Percentiles rank a stretch among this genome's conserved stretches.
Conservation (phyloP, 2,329 filamentous ascomycete species). For the Lasiodiplodia sp. region DNA sequence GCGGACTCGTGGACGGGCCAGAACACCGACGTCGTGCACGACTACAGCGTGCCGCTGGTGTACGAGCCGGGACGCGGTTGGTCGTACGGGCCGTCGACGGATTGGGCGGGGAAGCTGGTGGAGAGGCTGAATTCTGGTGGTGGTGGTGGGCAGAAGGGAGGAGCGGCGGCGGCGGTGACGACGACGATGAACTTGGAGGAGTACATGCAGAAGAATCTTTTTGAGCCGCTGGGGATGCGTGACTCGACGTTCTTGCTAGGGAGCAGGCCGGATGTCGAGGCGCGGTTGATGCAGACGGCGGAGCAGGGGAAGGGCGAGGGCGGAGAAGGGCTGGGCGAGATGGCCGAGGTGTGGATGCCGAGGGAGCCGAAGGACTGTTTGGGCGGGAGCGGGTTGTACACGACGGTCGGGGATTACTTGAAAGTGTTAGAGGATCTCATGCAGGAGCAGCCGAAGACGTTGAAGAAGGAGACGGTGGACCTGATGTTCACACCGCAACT, state of each 20-base stretch:
- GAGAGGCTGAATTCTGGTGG: slow-evolving; percentile 49
- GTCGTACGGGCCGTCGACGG: slow-evolving; percentile 57
- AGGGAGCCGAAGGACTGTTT: not conserved
- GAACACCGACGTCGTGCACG: slow-evolving; percentile 34
- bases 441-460: not conserved
- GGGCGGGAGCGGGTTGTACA: slow-evolving; percentile 5
- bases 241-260: slow-evolving; percentile 35
- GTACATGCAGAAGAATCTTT: slow-evolving; percentile 39
- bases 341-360: not conserved
- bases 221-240: slow-evolving; percentile 35
- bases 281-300: slow-evolving; percentile 31
- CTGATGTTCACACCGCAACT: slow-evolving; percentile 16
- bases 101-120: slow-evolving; percentile 58
- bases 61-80: slow-evolving; percentile 54
- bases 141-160: not conserved
- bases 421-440: slow-evolving; percentile 2
- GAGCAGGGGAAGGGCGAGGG: not conserved
- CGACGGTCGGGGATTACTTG: not conserved
- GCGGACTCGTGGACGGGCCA: not conserved
- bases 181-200: slow-evolving; percentile 34
- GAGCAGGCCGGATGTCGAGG: not conserved
- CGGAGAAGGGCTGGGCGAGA: not conserved
- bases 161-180: slow-evolving; percentile 44
- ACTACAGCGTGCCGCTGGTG: slow-evolving; percentile 43
- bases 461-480: slow-evolving; percentile 16